Evolutionary conservation across 2,329 filamentous ascomycete species (phyloP), one percentile per base, ranked within the genome.

Genomic region (Ustulina deusta): DNA sequence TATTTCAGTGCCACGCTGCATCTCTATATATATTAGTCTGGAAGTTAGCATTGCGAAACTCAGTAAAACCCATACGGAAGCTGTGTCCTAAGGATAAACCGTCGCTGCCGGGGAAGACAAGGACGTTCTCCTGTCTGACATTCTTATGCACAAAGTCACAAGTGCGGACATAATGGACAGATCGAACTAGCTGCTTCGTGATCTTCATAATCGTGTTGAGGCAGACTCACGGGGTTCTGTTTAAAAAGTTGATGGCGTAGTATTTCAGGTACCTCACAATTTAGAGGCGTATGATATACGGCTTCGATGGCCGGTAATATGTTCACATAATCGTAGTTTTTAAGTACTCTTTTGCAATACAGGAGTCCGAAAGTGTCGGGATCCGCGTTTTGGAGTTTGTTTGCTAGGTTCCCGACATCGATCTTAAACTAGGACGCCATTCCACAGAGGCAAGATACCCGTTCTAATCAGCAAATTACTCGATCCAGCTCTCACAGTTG

Each of bases 31-130:
- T 13, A 11, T 63, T 61, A 10, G 63, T 66, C 7, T 52, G 62
- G 10, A 59, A 58, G n/a, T 72, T 61, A 1, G 40, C 61, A 29
- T 59, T 62, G 7, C 70, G 66, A 29, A 72, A 71, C 3, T 48
- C 44, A 3, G 66, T 70, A 38, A 72, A 72, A 1, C 70, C 70
- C 3, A 71, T 29, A 0, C 71, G 64, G 36, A 65, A 70, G 17
- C 60, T 63, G 2, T 42, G 36, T 20, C 46, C 46, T 3, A 54
- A 17, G 11, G 59, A 42, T 27, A 10, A 15, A 10, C 34, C 10
- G 9, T 58, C 29, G 13, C 36, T 17, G 15, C 22, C 22, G 2
- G 58, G 46, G n/a, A 66, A 66, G 13, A 66, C 10, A 6, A 66
- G 59, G 17, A 66, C 25, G 36, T 66, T 66, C 34, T 67, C 65